phyloP scores from a whole-genome alignment of 2,329 filamentous ascomycete genomes.

The Microcyclospora tardicrescens region DNA sequence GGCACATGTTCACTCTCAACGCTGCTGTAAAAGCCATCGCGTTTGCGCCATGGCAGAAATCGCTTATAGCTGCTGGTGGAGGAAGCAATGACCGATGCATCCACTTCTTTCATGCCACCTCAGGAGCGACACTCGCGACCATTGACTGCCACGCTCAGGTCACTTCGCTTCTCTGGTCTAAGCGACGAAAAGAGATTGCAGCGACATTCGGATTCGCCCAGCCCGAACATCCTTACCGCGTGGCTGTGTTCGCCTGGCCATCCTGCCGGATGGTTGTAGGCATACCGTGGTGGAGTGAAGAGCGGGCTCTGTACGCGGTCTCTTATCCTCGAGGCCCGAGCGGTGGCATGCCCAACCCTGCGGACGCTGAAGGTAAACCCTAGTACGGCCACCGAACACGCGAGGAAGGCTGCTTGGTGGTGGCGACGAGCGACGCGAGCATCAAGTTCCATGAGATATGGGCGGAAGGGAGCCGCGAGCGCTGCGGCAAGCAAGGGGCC shows the following conservation, averaged over 20 bases:
- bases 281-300: slow-evolving; percentile 69
- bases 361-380: slow-evolving; percentile 28
- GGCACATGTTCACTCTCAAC: slow-evolving; percentile 62
- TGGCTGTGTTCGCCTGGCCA: slow-evolving; percentile 92
- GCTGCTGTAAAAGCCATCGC: slow-evolving; percentile 94
- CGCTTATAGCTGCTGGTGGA: slow-evolving; percentile 77
- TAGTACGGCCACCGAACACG: slow-evolving; percentile 44
- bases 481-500: slow-evolving; percentile 33
- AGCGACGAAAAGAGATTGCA: slow-evolving; percentile 61
- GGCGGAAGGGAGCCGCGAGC: slow-evolving; percentile 30
- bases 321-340: slow-evolving; percentile 58
- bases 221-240: slow-evolving; percentile 75
- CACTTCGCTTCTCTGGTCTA: slow-evolving; percentile 78
- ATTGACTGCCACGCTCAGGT: slow-evolving; percentile 91
- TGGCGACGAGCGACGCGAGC: slow-evolving; percentile 81
- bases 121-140: slow-evolving; percentile 71
- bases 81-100: slow-evolving; percentile 92
- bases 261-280: slow-evolving; percentile 74
- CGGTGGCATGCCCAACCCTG: slow-evolving; percentile 10
- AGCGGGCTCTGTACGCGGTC: slow-evolving; percentile 76
- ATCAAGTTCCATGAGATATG: slow-evolving; percentile 96
- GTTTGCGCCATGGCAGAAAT: slow-evolving; percentile 87
- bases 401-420: slow-evolving; percentile 72
- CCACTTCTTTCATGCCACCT: slow-evolving; percentile 82
- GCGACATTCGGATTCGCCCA: slow-evolving; percentile 91